Evolutionary conservation across 1,284 basidiomycete species (phyloP).

Genomic region (Ganoderma resinaceum): DNA sequence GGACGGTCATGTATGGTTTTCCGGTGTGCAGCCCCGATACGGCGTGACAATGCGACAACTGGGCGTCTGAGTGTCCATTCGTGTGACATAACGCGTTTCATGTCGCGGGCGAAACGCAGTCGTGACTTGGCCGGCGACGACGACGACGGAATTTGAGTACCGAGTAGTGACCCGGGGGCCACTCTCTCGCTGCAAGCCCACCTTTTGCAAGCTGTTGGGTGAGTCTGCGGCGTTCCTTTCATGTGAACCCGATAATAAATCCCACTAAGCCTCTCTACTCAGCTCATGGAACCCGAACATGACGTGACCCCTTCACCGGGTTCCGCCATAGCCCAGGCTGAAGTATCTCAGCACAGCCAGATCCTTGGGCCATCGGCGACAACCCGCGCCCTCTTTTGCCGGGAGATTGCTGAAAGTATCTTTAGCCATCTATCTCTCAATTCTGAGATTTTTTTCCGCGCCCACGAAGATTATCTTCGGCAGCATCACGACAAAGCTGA

Average conservation of each 20-base stretch:
- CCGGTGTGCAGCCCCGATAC: too few species aligned
- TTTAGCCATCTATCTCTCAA: neutral
- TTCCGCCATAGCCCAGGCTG: too few species aligned
- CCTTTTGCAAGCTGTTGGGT: too few species aligned
- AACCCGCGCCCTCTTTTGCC: neutral
- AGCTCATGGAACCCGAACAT: too few species aligned
- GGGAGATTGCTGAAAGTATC: neutral
- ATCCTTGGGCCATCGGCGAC: neutral
- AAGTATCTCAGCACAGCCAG: too few species aligned
- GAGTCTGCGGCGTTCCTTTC: too few species aligned
- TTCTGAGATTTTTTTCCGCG: neutral
- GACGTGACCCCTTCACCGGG: too few species aligned
- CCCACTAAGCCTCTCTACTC: too few species aligned
- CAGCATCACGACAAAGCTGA: neutral
- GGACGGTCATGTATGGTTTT: too few species aligned
- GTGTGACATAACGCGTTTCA: neutral
- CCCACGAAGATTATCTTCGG: neutral
- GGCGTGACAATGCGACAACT: too few species aligned
- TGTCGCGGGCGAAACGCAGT: neutral
- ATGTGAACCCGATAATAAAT: neutral
- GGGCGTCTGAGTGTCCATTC: neutral
- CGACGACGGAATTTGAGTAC: neutral
- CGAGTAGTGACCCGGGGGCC: too few species aligned
- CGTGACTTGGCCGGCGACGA: neutral
- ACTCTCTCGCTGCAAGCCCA: too few species aligned